phyloP scores from a whole-genome alignment of 345 rosid species.

The Eutrema heterophyllum region DNA sequence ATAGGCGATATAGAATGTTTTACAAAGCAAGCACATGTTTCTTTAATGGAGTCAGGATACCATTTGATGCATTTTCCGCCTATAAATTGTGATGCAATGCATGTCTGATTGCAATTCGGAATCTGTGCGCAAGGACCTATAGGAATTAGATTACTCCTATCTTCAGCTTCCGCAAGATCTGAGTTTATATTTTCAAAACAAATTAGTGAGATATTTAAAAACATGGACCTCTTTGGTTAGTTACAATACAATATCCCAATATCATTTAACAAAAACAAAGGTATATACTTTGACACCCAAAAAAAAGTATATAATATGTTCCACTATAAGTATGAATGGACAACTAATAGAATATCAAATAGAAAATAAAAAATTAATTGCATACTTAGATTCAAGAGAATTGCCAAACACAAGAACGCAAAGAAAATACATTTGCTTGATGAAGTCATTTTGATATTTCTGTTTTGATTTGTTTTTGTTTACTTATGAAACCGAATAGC shows the following conservation, averaged over 20 bases:
- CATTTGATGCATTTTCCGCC: conserved; percentile 24
- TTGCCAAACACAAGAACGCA: not conserved
- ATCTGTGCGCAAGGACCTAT: conserved; percentile 18
- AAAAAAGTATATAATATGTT: not conserved
- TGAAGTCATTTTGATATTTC: not conserved
- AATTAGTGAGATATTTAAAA: not conserved
- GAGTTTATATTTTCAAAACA: not conserved
- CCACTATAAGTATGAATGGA: not conserved
- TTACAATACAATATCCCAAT: not conserved
- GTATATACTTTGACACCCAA: not conserved
- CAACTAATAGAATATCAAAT: not conserved
- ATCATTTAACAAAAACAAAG: not conserved
- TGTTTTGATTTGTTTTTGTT: not conserved
- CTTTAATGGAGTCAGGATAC: not conserved
- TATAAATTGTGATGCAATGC: conserved; percentile 12
- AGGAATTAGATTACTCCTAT: conserved; percentile 20
- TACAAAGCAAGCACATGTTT: conserved; percentile 20
- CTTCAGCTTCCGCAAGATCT: conserved; percentile 10
- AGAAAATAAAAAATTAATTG: not conserved
- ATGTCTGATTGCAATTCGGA: conserved; percentile 17
- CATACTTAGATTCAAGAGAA: conserved; percentile 12
- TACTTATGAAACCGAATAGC: not conserved
- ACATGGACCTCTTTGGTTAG: not conserved
- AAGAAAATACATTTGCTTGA: not conserved
- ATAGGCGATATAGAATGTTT: not conserved